phyloP scores from a whole-genome alignment of 306 rosid genomes.

The Oemleria cerasiformis region DNA sequence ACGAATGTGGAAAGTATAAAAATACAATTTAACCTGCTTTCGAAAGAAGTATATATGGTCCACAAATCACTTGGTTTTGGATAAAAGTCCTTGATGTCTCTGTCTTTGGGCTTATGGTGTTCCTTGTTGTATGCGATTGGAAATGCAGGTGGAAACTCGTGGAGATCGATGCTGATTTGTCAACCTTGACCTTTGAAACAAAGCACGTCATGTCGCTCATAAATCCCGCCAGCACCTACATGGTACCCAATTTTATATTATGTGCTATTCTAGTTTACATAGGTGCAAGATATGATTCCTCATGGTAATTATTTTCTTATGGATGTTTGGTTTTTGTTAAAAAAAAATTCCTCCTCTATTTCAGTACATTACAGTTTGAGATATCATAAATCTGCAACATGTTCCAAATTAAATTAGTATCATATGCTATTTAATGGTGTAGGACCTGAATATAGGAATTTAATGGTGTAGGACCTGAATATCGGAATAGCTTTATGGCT shows the following conservation, averaged over 20 bases:
- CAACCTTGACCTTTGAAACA: slow-evolving; percentile 63
- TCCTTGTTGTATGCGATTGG: slow-evolving; percentile 16
- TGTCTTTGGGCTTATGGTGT: slow-evolving; percentile 15
- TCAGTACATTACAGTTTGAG: neutral
- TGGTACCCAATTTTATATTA: slow-evolving; percentile 49
- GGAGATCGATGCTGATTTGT: slow-evolving; percentile 73
- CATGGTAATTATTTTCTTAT: neutral
- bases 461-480: slow-evolving; percentile 67
- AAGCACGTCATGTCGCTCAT: slow-evolving; percentile 82
- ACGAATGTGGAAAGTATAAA: neutral
- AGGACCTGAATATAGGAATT: slow-evolving; percentile 93
- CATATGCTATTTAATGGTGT: slow-evolving; percentile 21
- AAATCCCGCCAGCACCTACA: slow-evolving; percentile 87
- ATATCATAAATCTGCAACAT: neutral
- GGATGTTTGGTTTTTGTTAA: neutral
- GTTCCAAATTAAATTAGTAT: neutral
- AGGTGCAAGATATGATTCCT: neutral
- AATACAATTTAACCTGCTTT: neutral
- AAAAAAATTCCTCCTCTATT: neutral
- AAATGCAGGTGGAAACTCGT: slow-evolving; percentile 82
- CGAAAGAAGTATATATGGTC: neutral
- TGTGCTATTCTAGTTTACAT: slow-evolving; percentile 1
- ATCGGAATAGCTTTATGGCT: slow-evolving; percentile 95
- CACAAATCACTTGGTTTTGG: neutral
- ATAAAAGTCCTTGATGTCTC: neutral